phyloP scores from a whole-genome alignment of 2,329 filamentous ascomycete species.

The Xylariaceae sp. region DNA sequence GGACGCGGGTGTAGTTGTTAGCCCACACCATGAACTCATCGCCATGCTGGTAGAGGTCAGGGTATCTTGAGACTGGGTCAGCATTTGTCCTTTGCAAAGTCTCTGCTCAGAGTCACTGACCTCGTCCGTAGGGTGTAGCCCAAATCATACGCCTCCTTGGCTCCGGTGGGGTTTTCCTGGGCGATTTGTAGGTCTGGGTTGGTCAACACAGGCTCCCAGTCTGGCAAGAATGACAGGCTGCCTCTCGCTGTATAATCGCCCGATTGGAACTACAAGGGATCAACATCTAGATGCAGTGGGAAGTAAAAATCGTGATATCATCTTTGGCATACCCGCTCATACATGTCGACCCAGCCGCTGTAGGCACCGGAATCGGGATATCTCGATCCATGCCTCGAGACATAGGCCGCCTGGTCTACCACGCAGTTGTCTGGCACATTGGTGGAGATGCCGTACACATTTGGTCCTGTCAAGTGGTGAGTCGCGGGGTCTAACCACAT shows the following conservation, averaged over 20 bases:
- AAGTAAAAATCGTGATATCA: too few species aligned
- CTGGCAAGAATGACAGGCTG: slow-evolving; percentile 50
- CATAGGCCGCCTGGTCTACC: slow-evolving; percentile 57
- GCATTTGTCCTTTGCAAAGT: not conserved
- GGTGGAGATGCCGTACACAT: slow-evolving; percentile 51
- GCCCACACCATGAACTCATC: slow-evolving; percentile 57
- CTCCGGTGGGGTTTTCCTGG: slow-evolving; percentile 57
- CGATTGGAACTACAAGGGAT: slow-evolving; percentile 41
- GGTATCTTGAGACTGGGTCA: slow-evolving; percentile 29
- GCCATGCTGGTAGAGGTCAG: slow-evolving; percentile 45
- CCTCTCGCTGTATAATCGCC: slow-evolving; percentile 50
- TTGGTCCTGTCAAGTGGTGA: slow-evolving; percentile 37
- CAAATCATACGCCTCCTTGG: slow-evolving; percentile 56
- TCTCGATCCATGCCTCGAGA: slow-evolving; percentile 57
- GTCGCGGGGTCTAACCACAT: too few species aligned
- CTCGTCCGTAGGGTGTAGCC: slow-evolving; percentile 47
- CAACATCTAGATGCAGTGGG: not conserved
- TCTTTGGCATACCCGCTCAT: slow-evolving; percentile 30
- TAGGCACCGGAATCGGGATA: slow-evolving; percentile 61
- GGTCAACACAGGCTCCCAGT: slow-evolving; percentile 55
- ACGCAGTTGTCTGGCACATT: slow-evolving; percentile 51
- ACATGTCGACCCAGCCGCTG: slow-evolving; percentile 48
- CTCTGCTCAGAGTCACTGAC: slow-evolving; percentile 13
- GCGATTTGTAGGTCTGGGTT: slow-evolving; percentile 52
- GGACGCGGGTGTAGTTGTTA: slow-evolving; percentile 60